These are phyloP conservation scores for Suillus weaverae DNA, from an alignment of 768 basidiomycete genomes.

Conservation along the genomic window DNA sequence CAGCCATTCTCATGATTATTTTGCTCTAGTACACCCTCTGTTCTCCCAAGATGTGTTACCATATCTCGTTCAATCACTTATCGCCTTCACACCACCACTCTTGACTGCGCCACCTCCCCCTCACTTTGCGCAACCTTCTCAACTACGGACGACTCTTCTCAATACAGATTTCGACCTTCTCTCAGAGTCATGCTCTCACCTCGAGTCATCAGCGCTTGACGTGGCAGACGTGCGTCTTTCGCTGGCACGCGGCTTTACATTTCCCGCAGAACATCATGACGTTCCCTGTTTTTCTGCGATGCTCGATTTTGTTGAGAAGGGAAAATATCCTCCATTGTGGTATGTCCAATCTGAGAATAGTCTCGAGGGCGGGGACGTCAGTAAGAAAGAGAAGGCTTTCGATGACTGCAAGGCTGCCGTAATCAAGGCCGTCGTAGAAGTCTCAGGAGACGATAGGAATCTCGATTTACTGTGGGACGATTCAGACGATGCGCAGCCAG, in stretches of 20 bases:
- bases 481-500: constrained; percentile 51
- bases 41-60: constrained; percentile 66
- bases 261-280: constrained; percentile 55
- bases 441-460: constrained; percentile 79
- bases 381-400: constrained; percentile 70
- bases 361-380: constrained; percentile 43
- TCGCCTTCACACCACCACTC: constrained; percentile 60
- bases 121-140: constrained; percentile 40
- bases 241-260: constrained; percentile 64
- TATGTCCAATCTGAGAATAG: constrained; percentile 35
- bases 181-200: constrained; percentile 70
- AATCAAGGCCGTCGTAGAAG: constrained; percentile 83
- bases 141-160: constrained; percentile 47
- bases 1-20: background rate
- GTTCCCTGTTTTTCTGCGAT: constrained; percentile 62
- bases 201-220: constrained; percentile 79
- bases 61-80: constrained; percentile 56
- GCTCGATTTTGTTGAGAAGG: constrained; percentile 73
- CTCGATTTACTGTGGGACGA: constrained; percentile 77
- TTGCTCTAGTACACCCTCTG: constrained; percentile 48
- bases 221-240: constrained; percentile 73
- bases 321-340: constrained; percentile 70
- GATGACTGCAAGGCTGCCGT: constrained; percentile 83
- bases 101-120: constrained; percentile 36
- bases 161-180: constrained; percentile 70